Evolutionary conservation across 129 eudicot genomes (phyloP).

Genomic region (Glebionis coronaria): DNA sequence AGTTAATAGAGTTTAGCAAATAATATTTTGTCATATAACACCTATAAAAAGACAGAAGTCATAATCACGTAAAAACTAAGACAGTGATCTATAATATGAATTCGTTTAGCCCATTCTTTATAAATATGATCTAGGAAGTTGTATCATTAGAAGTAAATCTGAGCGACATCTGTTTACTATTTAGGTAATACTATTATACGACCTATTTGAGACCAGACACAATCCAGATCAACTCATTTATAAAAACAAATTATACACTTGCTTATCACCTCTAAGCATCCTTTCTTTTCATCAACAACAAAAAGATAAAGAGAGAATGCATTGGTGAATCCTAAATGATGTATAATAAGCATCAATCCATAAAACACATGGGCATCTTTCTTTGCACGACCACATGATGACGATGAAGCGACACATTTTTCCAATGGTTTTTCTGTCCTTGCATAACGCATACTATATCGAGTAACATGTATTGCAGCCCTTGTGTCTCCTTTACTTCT

Average conservation of each 20-base stretch:
- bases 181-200: no score
- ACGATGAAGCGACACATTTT: slow-evolving; percentile 53
- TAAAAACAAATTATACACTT: no score
- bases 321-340: slow-evolving; percentile 62
- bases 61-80: no score
- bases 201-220: slow-evolving; percentile 2
- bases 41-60: no score
- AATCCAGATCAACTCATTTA: not conserved
- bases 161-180: no score
- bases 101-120: no score
- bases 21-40: no score
- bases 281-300: not conserved
- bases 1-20: no score
- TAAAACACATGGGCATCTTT: slow-evolving; percentile 59
- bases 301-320: not conserved
- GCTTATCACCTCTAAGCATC: not conserved
- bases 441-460: no score
- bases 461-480: slow-evolving; percentile 46
- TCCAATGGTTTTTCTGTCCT: slow-evolving; percentile 70
- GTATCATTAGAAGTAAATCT: no score
- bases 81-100: no score
- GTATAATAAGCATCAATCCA: slow-evolving; percentile 82
- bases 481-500: slow-evolving; percentile 91
- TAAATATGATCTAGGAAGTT: no score
- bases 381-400: slow-evolving; percentile 34